Percentiles rank a stretch among this genome's conserved stretches.
Evolutionary conservation across 2,329 filamentous ascomycete species (phyloP).

Genomic region (Aspergillus tubingensis): DNA sequence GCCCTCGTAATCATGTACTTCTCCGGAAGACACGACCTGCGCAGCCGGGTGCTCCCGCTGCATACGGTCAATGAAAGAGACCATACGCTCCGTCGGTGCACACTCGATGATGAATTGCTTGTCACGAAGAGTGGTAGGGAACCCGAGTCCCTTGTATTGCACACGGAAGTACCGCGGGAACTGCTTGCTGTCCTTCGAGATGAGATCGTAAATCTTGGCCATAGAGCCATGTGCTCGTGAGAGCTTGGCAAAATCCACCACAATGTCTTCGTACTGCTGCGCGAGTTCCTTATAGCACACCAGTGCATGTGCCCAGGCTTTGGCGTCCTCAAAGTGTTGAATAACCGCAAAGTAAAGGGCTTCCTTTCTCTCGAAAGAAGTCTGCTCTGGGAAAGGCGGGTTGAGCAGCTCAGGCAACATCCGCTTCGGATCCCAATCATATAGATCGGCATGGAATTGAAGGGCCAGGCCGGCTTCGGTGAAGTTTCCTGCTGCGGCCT

Average conservation of each 20-base stretch:
- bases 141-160: conserved; percentile 84
- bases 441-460: conserved; percentile 86
- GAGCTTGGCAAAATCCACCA: conserved; percentile 90
- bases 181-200: conserved; percentile 76
- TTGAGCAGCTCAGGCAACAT: conserved; percentile 68
- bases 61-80: conserved; percentile 85
- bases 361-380: conserved; percentile 90
- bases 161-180: conserved; percentile 90
- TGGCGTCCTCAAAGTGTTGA: conserved; percentile 90
- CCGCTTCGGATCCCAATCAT: conserved; percentile 80
- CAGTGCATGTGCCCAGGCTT: conserved; percentile 87
- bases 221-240: conserved; percentile 87
- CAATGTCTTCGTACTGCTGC: conserved; percentile 82
- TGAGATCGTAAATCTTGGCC: conserved; percentile 85
- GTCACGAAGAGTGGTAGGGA: conserved; percentile 76
- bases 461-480: conserved; percentile 88
- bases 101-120: conserved; percentile 94
- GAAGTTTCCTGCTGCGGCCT: conserved; percentile 73
- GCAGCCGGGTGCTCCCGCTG: conserved; percentile 86
- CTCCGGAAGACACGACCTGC: conserved; percentile 71
- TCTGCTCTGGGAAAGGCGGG: conserved; percentile 78
- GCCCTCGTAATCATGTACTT: conserved; percentile 79
- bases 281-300: conserved; percentile 88
- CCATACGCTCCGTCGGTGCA: conserved; percentile 71
- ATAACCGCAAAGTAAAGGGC: conserved; percentile 92